phyloP scores from a whole-genome alignment of 2,329 filamentous ascomycete genomes.

The Fusarium tanahbumbuense region DNA sequence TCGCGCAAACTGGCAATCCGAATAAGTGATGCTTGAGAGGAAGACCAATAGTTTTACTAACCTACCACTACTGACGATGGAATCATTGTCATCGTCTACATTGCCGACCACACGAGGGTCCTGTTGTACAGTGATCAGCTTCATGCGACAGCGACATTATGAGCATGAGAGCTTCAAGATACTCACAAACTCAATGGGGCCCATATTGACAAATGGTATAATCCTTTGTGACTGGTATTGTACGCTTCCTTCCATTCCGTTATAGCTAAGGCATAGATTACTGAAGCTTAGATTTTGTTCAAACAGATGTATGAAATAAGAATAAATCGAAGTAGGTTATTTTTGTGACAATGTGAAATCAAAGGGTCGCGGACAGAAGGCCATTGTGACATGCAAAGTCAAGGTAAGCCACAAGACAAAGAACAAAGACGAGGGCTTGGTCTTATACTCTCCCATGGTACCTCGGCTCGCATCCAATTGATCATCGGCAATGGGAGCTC shows the following conservation, averaged over 20 bases:
- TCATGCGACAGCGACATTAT: too few relatives aligned
- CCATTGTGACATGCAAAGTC: not conserved
- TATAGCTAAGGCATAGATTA: not conserved
- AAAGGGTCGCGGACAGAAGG: not conserved
- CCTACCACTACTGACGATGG: slow-evolving; percentile 8
- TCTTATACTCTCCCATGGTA: not conserved
- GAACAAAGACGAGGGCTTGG: not conserved
- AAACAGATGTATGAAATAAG: not conserved
- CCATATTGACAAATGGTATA: not conserved
- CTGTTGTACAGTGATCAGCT: not conserved
- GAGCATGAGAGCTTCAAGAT: not conserved
- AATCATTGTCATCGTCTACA: slow-evolving; percentile 13
- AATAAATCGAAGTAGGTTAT: not conserved
- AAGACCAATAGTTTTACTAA: not conserved
- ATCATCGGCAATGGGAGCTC: not conserved
- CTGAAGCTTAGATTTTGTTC: not conserved
- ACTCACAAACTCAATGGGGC: not conserved
- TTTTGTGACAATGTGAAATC: not conserved
- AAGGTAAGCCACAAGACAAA: not conserved
- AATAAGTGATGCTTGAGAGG: not conserved
- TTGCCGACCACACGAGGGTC: slow-evolving; percentile 27
- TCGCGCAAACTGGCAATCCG: slow-evolving; percentile 13
- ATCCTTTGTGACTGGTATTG: not conserved
- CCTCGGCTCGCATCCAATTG: not conserved
- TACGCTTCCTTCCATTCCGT: not conserved